These are phyloP conservation scores for Deuterostichococcus epilithicus DNA, from an alignment of 139 green algal species.

Conservation along the genomic window DNA sequence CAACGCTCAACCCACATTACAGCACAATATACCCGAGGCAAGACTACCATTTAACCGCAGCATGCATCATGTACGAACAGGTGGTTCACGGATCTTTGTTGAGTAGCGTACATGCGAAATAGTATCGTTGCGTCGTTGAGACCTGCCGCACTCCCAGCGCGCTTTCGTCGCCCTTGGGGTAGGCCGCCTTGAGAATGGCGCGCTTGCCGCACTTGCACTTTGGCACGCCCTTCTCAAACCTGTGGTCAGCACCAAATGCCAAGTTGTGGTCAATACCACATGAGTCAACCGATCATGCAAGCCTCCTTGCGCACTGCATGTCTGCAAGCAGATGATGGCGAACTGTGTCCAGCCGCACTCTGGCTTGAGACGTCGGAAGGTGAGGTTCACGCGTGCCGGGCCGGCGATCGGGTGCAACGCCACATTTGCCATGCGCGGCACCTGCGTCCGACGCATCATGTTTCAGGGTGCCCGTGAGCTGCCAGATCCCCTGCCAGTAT, in stretches of 20 bases:
- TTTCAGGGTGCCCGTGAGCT: too few species aligned
- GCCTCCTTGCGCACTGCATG: too few species aligned
- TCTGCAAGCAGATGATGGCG: too few species aligned
- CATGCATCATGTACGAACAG: too few species aligned
- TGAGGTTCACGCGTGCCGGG: constrained; percentile 31
- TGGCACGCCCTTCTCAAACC: too few species aligned
- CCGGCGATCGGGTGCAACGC: constrained; percentile 14
- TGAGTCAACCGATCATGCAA: not conserved
- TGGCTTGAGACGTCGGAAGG: constrained; percentile 26
- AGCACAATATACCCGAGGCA: too few species aligned
- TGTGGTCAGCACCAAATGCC: not conserved
- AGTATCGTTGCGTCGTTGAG: not conserved
- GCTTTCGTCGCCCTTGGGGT: not conserved
- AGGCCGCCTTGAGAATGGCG: constrained; percentile 18
- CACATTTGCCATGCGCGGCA: constrained; percentile 18
- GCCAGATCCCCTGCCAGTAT: too few species aligned
- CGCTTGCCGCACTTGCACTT: constrained; percentile 22
- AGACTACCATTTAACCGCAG: too few species aligned
- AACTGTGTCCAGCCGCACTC: too few species aligned
- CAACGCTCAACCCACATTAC: too few species aligned
- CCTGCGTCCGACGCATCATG: constrained; percentile 7
- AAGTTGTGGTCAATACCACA: not conserved
- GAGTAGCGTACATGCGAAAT: not conserved
- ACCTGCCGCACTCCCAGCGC: not conserved
- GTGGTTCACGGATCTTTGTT: too few species aligned